Base-by-base conservation (phyloP, 2,329 filamentous ascomycete genomes). In the Epichloe aotearoae region DNA sequence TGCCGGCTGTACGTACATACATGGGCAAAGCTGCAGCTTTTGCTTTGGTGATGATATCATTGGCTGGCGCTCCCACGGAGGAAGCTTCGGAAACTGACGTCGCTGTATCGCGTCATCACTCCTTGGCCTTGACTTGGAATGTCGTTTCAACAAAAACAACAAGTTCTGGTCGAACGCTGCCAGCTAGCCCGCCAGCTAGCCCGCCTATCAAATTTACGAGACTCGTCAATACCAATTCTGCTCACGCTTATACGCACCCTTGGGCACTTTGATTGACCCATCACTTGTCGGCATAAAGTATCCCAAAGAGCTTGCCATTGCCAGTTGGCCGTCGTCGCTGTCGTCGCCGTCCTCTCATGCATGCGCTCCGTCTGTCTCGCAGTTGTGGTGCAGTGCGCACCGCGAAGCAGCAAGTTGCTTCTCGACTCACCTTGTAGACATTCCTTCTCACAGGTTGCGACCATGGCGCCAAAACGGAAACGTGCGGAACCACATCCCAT, bases 401-500 rank as follows among this genome's bases (percentile, higher is more conserved):
- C 26, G 30, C 50, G 7, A 47, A 23, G 45, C 12, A 42, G 44
- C 30, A 14, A 10, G 11, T 11, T 38, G 6, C 40, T 44, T 30
- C 6, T 43, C 19, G 3, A 30, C 40, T 11, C 34, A 10, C 5
- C 14, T 14, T 8, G 47, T 10, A 44, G 19, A 7, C 14, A n/a
- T 17, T 43, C 20, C 11, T 14, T 36, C 12, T 51, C 42, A 37
- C 37, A 39, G 15, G 39, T 44, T 37, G 20, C 38, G 23, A 51
- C 34, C 11, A 73, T 73, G 70, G 60, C 61, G 2, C 40, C 62
- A 4, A 73, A 72, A 55, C 64, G 70, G 46, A 72, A 69, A 55
- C 66, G 63, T 50, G 47, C 41, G 8, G 58, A 50, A 5, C 50
- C 53, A 11, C 58, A 61, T n/a, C 55, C 57, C 11, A 2, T n/a